Evolutionary conservation across 2,329 filamentous ascomycete genomes (phyloP), one percentile per base, ranked within the genome.

Genomic region (Ceratocystis colombiana): DNA sequence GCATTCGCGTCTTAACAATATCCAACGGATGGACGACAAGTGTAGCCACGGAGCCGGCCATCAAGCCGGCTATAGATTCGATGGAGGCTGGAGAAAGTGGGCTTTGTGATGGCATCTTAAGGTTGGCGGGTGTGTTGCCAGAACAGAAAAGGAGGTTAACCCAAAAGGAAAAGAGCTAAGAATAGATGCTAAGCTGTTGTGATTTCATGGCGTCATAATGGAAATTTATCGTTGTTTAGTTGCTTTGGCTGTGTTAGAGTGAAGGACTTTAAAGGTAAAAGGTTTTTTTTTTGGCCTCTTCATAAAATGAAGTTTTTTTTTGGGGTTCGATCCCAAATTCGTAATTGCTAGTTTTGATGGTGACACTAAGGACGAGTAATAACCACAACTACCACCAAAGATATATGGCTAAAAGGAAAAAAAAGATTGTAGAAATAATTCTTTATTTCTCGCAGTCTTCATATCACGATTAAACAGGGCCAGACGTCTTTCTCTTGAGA

Each of bases 1-100:
- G 94, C 74, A 99, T 85, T 70, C 94, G 88, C 68, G 93, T 97
- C 81, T 99, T 99, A 74, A 97, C 86, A 70, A 99, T 86, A 77
- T 99, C 94, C 68, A 99, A 84, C 41, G 94, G 94, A 74, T 97
- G 93, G 64, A 94, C 88, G 66, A 86, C 87, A 62, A 97, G 81
- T 28, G 94, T 97, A 64, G 92, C 88, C 71, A 91, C 82, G 66
- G 90, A 82, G 69, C 94, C 94, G 68, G 94, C 94, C 70, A 88
- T 88, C 76, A 99, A 88, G 71, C 94, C 94, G 69, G 94, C 90
- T 74, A 92, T 80, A 73, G 88, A 88, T 82, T 97, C 94, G 76
- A 96, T 84, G 73, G 89, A 76, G 71, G 88, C 90, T 76, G 89
- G 12, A n/a, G 66, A 68, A 25, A 68, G 62, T 15, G 28, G 28